Evolutionary conservation across 345 rosid genomes (phyloP).

Genomic region (Citrus maxima): DNA sequence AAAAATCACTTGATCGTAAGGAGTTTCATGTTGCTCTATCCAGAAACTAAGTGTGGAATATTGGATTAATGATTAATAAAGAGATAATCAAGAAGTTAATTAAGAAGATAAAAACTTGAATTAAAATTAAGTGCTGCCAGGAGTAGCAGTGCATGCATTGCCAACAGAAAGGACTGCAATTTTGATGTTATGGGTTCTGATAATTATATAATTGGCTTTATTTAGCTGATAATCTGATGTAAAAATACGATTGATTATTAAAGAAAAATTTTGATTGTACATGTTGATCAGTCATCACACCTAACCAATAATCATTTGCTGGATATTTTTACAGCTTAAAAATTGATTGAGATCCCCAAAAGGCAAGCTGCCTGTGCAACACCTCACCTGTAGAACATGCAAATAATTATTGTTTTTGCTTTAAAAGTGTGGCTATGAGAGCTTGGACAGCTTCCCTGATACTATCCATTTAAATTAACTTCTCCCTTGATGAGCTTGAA

Average conservation of each 20-base stretch:
- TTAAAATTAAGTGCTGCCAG: background rate
- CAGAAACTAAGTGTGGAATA: too few relatives aligned
- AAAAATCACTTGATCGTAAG: too few relatives aligned
- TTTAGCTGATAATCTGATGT: background rate
- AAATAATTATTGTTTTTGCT: background rate
- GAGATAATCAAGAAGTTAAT: too few relatives aligned
- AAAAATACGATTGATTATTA: background rate
- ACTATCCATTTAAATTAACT: background rate
- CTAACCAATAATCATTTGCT: slow-evolving; percentile 5
- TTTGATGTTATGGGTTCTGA: background rate
- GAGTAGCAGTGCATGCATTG: background rate
- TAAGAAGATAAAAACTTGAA: background rate
- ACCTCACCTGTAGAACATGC: slow-evolving; percentile 2
- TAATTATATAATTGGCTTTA: background rate
- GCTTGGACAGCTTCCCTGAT: background rate
- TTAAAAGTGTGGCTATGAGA: background rate
- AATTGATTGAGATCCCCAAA: background rate
- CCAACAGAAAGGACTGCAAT: background rate
- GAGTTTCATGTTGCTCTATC: too few relatives aligned
- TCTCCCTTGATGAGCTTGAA: background rate
- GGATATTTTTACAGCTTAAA: background rate
- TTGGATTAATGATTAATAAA: background rate
- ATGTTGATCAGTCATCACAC: background rate
- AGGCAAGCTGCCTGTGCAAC: background rate
- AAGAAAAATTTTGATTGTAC: background rate